These are phyloP conservation scores for Beauveria pseudobassiana DNA, from an alignment of 2,329 filamentous ascomycete species.

Conservation along the genomic window DNA sequence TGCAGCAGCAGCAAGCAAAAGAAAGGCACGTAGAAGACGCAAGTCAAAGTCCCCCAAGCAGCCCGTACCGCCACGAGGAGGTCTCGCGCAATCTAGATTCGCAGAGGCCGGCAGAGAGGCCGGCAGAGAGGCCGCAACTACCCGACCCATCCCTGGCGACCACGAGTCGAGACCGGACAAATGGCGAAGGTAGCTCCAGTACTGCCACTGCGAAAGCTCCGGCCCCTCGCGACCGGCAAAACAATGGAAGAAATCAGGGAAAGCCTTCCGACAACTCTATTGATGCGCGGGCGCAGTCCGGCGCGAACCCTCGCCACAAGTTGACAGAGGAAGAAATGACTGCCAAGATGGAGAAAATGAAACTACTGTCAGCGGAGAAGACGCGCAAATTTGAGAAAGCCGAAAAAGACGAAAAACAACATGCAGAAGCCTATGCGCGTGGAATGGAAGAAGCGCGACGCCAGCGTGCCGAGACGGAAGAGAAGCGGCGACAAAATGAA, in stretches of 20 bases:
- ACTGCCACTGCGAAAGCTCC: background rate
- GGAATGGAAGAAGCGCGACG: conserved; percentile 49
- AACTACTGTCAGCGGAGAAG: conserved; percentile 50
- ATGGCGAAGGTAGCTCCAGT: background rate
- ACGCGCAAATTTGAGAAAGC: conserved; percentile 51
- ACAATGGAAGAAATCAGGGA: conserved; percentile 2
- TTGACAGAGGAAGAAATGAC: conserved; percentile 52
- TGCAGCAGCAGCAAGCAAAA: conserved; percentile 7
- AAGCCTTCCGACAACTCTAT: conserved; percentile 24
- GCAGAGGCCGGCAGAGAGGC: conserved; percentile 28
- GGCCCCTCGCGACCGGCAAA: background rate
- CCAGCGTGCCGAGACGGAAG: conserved; percentile 44
- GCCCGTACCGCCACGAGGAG: conserved; percentile 13
- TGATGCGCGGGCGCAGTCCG: conserved; percentile 41
- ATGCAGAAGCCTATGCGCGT: conserved; percentile 46
- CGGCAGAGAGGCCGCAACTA: conserved; percentile 12
- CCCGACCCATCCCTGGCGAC: conserved; percentile 2
- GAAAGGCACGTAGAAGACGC: conserved; percentile 4
- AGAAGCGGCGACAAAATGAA: conserved; percentile 42
- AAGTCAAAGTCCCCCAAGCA: conserved; percentile 1
- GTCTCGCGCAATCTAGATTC: conserved; percentile 26
- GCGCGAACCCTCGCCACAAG: conserved; percentile 52
- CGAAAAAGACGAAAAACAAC: conserved; percentile 48
- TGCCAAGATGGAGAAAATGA: conserved; percentile 54
- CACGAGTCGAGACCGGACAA: background rate